phyloP scores from a whole-genome alignment of 345 rosid species.

The Brassica carinata region DNA sequence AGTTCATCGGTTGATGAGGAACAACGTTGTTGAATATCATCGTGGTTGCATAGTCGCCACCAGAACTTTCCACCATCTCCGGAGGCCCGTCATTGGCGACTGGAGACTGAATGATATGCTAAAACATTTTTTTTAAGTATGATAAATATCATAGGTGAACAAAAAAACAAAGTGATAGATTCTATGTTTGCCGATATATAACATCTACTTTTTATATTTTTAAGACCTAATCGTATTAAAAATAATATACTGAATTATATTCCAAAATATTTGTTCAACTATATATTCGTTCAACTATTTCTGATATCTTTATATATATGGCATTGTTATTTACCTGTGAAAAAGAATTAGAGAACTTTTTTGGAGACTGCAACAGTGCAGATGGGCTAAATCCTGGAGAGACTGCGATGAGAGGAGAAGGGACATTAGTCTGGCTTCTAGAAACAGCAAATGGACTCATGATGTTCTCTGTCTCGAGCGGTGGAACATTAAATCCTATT shows the following conservation, averaged over 20 bases:
- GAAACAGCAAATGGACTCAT: not conserved
- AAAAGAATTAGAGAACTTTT: not conserved
- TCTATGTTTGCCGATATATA: not conserved
- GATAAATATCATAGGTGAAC: not conserved
- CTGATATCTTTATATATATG: not conserved
- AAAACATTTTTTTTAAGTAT: not conserved
- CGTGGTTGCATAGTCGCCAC: not conserved
- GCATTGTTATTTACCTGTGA: conserved; percentile 11
- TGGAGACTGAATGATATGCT: not conserved
- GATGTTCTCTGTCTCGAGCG: not conserved
- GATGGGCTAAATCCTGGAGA: conserved; percentile 39
- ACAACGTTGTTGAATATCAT: not conserved
- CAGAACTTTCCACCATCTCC: conserved; percentile 3
- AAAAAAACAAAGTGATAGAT: not conserved
- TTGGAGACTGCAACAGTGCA: conserved; percentile 26
- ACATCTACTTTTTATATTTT: not conserved
- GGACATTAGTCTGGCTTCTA: not conserved
- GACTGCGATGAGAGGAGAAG: conserved; percentile 1
- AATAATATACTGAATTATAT: not conserved
- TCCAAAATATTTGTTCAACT: not conserved
- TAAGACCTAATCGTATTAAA: not conserved
- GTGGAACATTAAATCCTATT: not conserved
- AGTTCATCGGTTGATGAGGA: not conserved
- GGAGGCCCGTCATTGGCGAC: not conserved
- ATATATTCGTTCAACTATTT: not conserved